A percentile compares a stretch with the other conserved stretches of the same genome.
These are phyloP conservation scores for Urostyla sp. DNA, from an alignment of 73 alveolate species.

Conservation along the genomic window DNA sequence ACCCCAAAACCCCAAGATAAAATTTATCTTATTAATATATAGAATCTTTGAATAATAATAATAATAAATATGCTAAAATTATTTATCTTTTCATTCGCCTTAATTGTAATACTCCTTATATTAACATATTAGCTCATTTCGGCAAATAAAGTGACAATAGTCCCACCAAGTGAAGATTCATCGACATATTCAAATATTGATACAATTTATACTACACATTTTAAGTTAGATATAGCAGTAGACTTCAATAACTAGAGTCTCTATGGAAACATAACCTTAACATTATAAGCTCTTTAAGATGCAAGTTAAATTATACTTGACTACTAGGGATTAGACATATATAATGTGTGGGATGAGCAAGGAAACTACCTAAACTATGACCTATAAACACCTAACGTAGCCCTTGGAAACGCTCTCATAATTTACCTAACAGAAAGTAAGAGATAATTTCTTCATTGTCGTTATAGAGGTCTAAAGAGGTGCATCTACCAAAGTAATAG, in stretches of 20 bases:
- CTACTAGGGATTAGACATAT: conserved; percentile 15
- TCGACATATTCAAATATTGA: conserved; percentile 17
- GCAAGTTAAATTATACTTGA: conserved; percentile 29
- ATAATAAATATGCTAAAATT: too few species aligned
- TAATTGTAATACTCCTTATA: too few species aligned
- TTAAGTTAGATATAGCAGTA: conserved; percentile 4
- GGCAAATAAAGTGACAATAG: neutral
- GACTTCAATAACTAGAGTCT: conserved; percentile 17
- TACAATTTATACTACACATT: conserved; percentile 5
- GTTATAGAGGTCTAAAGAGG: conserved; percentile 4
- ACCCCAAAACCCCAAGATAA: too few species aligned
- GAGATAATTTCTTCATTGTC: neutral
- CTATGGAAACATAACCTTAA: conserved; percentile 28
- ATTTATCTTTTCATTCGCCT: too few species aligned
- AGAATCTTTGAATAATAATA: too few species aligned
- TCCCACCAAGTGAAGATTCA: conserved; percentile 10
- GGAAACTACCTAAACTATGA: neutral
- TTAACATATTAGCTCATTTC: neutral
- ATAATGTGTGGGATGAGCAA: neutral
- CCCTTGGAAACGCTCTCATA: conserved; percentile 22
- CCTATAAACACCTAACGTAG: neutral
- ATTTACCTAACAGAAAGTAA: conserved; percentile 8
- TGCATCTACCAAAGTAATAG: neutral
- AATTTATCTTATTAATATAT: too few species aligned
- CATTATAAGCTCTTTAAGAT: neutral